Conservation (phyloP, 805 yeast species). For the Myxozyma neglecta region DNA sequence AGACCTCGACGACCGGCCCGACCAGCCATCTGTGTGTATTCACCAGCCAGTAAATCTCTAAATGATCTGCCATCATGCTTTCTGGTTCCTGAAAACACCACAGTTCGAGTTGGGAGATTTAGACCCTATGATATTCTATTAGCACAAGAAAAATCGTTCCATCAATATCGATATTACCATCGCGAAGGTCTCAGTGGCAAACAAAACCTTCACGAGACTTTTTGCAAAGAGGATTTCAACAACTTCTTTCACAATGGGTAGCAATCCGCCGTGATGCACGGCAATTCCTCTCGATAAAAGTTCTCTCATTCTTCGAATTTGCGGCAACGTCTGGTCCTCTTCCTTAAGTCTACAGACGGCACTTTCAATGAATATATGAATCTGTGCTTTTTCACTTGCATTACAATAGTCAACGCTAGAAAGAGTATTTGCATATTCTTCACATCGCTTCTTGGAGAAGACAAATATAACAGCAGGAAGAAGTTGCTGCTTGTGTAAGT, state of each 20-base stretch:
- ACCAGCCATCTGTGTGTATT: conserved; percentile 98
- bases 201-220: conserved; percentile 81
- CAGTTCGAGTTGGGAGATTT: conserved; percentile 94
- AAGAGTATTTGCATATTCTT: conserved; percentile 83
- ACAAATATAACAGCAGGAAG: conserved; percentile 92
- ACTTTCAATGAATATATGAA: conserved; percentile 88
- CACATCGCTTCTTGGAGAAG: conserved; percentile 90
- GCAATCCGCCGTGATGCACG: conserved; percentile 90
- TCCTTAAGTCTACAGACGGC: conserved; percentile 83
- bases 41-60: conserved; percentile 87
- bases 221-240: conserved; percentile 89
- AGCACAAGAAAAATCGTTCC: background rate
- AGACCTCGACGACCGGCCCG: conserved; percentile 98
- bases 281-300: conserved; percentile 89
- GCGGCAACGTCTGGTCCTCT: conserved; percentile 93
- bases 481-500: conserved; percentile 63
- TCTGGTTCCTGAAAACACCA: conserved; percentile 78
- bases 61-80: conserved; percentile 89
- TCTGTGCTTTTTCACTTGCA: conserved; percentile 83
- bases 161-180: conserved; percentile 49
- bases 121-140: conserved; percentile 51
- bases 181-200: conserved; percentile 98
- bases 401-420: conserved; percentile 74
- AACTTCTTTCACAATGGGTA: conserved; percentile 90
- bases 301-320: conserved; percentile 78